Base-by-base conservation (phyloP, 2,329 filamentous ascomycete species). In the Pseudopithomyces maydicus region DNA sequence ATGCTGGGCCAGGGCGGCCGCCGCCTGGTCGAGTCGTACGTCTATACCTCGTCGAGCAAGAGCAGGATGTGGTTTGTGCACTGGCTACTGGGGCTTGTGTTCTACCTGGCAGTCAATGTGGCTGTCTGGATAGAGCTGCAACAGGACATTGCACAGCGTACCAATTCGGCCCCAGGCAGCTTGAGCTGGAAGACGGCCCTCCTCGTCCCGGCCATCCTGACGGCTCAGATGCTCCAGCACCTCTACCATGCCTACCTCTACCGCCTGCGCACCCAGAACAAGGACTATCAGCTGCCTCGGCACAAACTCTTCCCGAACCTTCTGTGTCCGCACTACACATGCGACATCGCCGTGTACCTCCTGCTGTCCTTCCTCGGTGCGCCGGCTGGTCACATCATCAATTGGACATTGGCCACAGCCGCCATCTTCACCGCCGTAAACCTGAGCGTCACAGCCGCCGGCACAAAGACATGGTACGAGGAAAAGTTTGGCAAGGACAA, bases 291-390 rank as follows among this genome's bases (percentile, higher is more conserved):
- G 11, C 81, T 98, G 22, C 94, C 94, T 0, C 79, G 83, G 2
- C 83, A 89, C 57, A 88, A 88, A 2, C 78, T 90, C 55, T 99
- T 98, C 75, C 80, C 81, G 43, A 80, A 82, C 55, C 76, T 96
- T 20, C 78, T 97, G 38, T 96, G 90, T 66, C 92, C 95, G 17
- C 95, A 99, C 77, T 99, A 98, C 76, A 90, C 90, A 3, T 91
- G 89, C 69, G 95, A 98, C 78, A 93, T 91, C 71, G 73, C 90
- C 39, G 86, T 97, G 56, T 98, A 99, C 73, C 71, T 92, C 19
- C 84, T 89, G n/a, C 78, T 99, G 62, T 85, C 91, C 2, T 77
- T 95, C 44, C 74, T 90, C 38, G 87, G 88, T 29, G 92, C 93
- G 1, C 92, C 93, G 0, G 68, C 78, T 7, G 89, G 87, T 11